Percentiles rank a stretch among this genome's conserved stretches.
Evolutionary conservation across 2,329 filamentous ascomycete genomes (phyloP).

Genomic region (Ophiostoma ips): DNA sequence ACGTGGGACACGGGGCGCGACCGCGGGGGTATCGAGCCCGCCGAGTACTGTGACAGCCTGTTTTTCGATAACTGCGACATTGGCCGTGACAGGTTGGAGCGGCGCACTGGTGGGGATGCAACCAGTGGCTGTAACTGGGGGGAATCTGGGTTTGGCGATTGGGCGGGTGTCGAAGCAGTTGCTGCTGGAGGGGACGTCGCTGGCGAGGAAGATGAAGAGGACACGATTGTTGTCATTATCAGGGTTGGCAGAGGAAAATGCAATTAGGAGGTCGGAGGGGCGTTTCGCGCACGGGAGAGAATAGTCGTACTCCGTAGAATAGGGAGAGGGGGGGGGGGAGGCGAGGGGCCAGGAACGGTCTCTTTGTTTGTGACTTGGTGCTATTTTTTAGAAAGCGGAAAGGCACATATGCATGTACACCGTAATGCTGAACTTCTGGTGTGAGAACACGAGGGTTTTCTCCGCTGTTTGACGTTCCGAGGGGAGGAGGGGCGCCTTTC

Average conservation of each 20-base stretch:
- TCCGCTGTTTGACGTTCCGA: slow-evolving; percentile 2
- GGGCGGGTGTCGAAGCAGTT: slow-evolving; percentile 18
- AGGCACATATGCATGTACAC: not conserved
- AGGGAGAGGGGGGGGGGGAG: slow-evolving; percentile 3
- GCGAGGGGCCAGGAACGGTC: slow-evolving; percentile 11
- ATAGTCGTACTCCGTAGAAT: not conserved
- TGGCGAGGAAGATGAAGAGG: slow-evolving; percentile 37
- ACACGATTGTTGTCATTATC: slow-evolving; percentile 40
- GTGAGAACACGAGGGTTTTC: slow-evolving; percentile 1
- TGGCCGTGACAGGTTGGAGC: slow-evolving; percentile 48
- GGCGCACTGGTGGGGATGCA: slow-evolving; percentile 41
- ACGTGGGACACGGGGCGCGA: slow-evolving; percentile 72
- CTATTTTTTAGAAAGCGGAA: not conserved
- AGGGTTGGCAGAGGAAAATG: not conserved
- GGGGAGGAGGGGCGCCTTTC: slow-evolving; percentile 1
- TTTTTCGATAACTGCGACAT: slow-evolving; percentile 68
- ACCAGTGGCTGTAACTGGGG: slow-evolving; percentile 36
- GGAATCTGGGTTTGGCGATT: slow-evolving; percentile 35
- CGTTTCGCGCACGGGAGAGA: slow-evolving; percentile 1
- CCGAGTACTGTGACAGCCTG: slow-evolving; percentile 73
- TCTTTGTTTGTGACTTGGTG: slow-evolving; percentile 2
- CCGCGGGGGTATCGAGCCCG: slow-evolving; percentile 49
- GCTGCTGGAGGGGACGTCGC: slow-evolving; percentile 33
- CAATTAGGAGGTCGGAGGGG: slow-evolving; percentile 1
- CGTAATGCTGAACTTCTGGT: slow-evolving; percentile 3